These are phyloP conservation scores for Candolleomyces eurysporus DNA, from an alignment of 768 basidiomycete species.

Conservation along the genomic window DNA sequence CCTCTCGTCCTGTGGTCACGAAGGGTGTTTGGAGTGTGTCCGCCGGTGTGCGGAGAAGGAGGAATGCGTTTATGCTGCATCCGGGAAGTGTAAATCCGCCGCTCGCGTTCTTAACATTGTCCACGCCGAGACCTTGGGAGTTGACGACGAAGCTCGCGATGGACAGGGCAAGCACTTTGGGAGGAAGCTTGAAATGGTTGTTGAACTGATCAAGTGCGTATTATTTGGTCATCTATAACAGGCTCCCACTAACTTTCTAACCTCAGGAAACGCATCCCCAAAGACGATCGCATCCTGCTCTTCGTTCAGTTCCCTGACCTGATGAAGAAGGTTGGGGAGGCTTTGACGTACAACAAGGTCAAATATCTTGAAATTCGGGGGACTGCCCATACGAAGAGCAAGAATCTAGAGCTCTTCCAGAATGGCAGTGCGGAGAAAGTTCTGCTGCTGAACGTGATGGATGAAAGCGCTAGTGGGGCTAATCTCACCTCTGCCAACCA, in stretches of 20 bases:
- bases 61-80: constrained; percentile 74
- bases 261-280: constrained; percentile 61
- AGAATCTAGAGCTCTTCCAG: constrained; percentile 85
- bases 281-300: constrained; percentile 79
- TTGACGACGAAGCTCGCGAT: constrained; percentile 74
- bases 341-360: constrained; percentile 69
- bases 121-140: constrained; percentile 71
- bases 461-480: constrained; percentile 91
- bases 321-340: constrained; percentile 87
- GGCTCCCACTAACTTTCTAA: constrained; percentile 5
- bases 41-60: constrained; percentile 69
- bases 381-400: constrained; percentile 71
- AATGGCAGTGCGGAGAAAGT: constrained; percentile 74
- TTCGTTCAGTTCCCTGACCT: constrained; percentile 97
- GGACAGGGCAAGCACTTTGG: constrained; percentile 77
- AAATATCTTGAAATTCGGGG: constrained; percentile 82
- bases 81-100: constrained; percentile 72
- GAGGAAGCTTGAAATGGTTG: constrained; percentile 76
- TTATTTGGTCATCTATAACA: neutral
- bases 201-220: constrained; percentile 71
- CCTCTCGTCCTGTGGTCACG: constrained; percentile 90
- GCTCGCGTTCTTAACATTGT: constrained; percentile 84
- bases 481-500: constrained; percentile 94
- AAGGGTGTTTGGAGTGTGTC: constrained; percentile 78
- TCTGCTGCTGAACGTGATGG: constrained; percentile 87